Conservation (phyloP, 2,329 filamentous ascomycete species). For the Sporothrix humicola region DNA sequence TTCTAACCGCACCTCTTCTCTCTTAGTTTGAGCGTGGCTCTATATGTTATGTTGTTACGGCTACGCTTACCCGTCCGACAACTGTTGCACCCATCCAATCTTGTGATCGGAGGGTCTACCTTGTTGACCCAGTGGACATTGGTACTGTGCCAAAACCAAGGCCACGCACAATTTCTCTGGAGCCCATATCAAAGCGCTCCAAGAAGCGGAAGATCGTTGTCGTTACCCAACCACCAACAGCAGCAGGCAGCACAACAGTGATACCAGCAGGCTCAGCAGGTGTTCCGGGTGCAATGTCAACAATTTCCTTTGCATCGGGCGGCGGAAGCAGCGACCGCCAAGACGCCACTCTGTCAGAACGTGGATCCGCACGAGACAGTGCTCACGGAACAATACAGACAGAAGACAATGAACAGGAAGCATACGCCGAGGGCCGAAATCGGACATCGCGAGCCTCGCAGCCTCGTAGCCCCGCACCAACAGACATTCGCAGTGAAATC, state of each 20-base stretch:
- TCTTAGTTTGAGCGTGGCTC: conserved; percentile 89
- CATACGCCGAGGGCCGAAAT: background rate
- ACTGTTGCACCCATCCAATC: conserved; percentile 80
- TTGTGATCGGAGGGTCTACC: conserved; percentile 79
- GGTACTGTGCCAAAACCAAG: conserved; percentile 75
- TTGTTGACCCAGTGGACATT: conserved; percentile 85
- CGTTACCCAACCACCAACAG: conserved; percentile 50
- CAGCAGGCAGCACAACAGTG: background rate
- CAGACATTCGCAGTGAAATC: conserved; percentile 68
- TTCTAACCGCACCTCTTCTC: conserved; percentile 32
- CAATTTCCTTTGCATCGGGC: conserved; percentile 39
- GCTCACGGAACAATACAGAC: conserved; percentile 11
- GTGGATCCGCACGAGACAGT: conserved; percentile 45
- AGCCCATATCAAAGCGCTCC: conserved; percentile 77
- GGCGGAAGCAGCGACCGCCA: conserved; percentile 41
- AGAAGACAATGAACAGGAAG: conserved; percentile 24
- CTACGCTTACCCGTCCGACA: conserved; percentile 86
- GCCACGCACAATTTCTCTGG: conserved; percentile 81
- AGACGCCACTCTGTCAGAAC: conserved; percentile 46
- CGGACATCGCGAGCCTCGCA: conserved; percentile 6
- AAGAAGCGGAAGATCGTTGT: conserved; percentile 64
- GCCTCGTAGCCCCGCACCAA: conserved; percentile 50
- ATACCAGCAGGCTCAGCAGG: conserved; percentile 1
- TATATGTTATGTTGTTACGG: conserved; percentile 87
- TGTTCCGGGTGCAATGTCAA: conserved; percentile 17